A percentile compares a stretch with the other conserved stretches of the same genome.
Evolutionary conservation across 2,329 filamentous ascomycete genomes (phyloP).

Genomic region (Aspergillus thermomutatus): DNA sequence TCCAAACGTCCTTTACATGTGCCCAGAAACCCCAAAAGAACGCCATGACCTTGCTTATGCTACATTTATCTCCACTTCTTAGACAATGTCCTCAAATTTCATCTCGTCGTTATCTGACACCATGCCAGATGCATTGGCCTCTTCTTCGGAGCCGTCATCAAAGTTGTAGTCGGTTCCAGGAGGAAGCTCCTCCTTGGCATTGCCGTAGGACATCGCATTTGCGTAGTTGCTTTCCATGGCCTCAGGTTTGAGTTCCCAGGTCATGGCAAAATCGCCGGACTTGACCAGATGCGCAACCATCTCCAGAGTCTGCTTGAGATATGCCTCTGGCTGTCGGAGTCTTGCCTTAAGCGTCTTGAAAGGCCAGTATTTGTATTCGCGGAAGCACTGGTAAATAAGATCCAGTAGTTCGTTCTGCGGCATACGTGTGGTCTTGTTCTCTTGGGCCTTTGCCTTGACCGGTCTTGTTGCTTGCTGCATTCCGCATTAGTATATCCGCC

Average conservation of each 20-base stretch:
- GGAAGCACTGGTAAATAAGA: conserved; percentile 78
- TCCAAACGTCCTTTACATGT: conserved; percentile 11
- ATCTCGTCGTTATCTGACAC: conserved; percentile 62
- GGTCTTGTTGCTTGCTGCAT: conserved; percentile 49
- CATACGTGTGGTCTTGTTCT: conserved; percentile 87
- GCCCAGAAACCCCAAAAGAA: conserved; percentile 14
- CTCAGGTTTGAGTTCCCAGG: conserved; percentile 76
- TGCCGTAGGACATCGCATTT: conserved; percentile 37
- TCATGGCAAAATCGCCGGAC: conserved; percentile 78
- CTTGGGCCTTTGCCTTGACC: conserved; percentile 54
- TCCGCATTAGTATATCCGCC: conserved; percentile 19
- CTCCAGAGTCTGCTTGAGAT: conserved; percentile 79
- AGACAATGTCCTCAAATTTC: conserved; percentile 76
- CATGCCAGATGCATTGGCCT: conserved; percentile 47
- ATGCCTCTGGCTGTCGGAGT: conserved; percentile 87
- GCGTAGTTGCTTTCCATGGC: conserved; percentile 56
- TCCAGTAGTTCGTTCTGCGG: conserved; percentile 85
- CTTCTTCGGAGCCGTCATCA: conserved; percentile 51
- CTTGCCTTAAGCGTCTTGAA: conserved; percentile 77
- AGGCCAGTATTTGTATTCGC: conserved; percentile 87
- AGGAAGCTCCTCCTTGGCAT: conserved; percentile 51
- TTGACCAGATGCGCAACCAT: conserved; percentile 80
- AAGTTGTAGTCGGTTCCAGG: conserved; percentile 46
- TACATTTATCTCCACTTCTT: conserved; percentile 18
- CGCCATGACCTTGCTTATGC: conserved; percentile 25